Base-by-base conservation (phyloP, 2,329 filamentous ascomycete species). In the Aspergillus thermomutatus region DNA sequence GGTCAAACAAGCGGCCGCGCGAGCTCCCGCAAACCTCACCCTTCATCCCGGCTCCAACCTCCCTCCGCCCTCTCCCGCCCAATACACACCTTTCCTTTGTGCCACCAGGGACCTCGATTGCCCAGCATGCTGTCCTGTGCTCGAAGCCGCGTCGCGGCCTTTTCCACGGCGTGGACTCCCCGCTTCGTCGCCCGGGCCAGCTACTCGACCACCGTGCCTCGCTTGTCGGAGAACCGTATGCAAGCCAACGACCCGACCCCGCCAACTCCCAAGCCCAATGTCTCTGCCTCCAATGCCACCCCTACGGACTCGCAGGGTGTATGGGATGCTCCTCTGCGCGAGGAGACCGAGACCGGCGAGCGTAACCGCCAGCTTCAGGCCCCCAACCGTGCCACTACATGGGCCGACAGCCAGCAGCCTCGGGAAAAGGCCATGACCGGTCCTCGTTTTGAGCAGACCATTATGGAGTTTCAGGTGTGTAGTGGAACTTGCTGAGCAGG, bases 391-490 rank as follows among this genome's bases (percentile, higher is more conserved):
- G 78, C 81, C 58, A 84, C 78, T 5, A 83, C 91, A 58, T 99
- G 94, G 94, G 91, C 91, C 60, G 80, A 85, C 70, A 96, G 86
- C 79, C 94, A 99, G 82, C 85, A 86, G 75, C 86, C 91, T 41
- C 83, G 93, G 68, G 83, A 85, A 53, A 77, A 86, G 75, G 94
- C 92, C 53, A 99, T 99, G 93, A 86, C 87, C 45, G 94, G 94
- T 45, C 94, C 94, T 63, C 83, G 93, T 66, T 99, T 99, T 71
- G 94, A 99, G 82, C 93, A 97, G 85, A 97, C 91, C 34, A 91
- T 96, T 70, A 93, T 97, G 79, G 86, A 88, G 67, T 79, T 88
- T 65, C 94, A 99, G 90, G 93, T 97, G 81, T 65, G 85, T 71
- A 14, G 41, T 41, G 21, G 21, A 14, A 49, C 31, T 43, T 26